Percentiles rank a stretch among this genome's conserved stretches.
Conservation (phyloP, 495 filamentous ascomycete genomes). For the Podospora fimiseda region DNA sequence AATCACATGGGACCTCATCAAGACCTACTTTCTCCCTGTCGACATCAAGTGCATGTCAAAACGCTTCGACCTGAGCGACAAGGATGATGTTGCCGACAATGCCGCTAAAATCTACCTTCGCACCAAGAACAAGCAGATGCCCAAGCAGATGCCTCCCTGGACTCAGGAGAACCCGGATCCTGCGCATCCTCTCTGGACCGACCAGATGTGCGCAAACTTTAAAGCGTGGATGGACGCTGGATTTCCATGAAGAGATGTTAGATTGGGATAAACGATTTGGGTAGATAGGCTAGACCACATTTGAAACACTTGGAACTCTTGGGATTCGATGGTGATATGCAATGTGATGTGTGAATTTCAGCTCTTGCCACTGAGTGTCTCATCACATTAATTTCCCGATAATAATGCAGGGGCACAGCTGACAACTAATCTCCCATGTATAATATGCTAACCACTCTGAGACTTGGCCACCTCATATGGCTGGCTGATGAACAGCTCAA, state of each 20-base stretch:
- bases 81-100: neutral
- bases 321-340: too few relatives aligned
- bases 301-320: too few relatives aligned
- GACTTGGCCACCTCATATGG: neutral
- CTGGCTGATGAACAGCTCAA: too few relatives aligned
- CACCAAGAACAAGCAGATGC: neutral
- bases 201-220: neutral
- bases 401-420: too few relatives aligned
- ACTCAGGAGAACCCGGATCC: constrained; percentile 2
- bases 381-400: too few relatives aligned
- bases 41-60: neutral
- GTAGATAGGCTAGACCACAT: too few relatives aligned
- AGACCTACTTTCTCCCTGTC: neutral
- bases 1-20: too few relatives aligned
- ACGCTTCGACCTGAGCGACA: neutral
- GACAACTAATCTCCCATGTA: too few relatives aligned
- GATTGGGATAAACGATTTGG: too few relatives aligned
- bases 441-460: neutral
- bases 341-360: too few relatives aligned
- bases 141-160: neutral
- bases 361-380: too few relatives aligned
- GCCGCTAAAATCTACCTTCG: neutral
- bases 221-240: neutral
- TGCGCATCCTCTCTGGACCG: neutral
- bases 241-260: neutral